These are phyloP conservation scores for Corymbia maculata DNA, from an alignment of 345 rosid species.

Conservation along the genomic window DNA sequence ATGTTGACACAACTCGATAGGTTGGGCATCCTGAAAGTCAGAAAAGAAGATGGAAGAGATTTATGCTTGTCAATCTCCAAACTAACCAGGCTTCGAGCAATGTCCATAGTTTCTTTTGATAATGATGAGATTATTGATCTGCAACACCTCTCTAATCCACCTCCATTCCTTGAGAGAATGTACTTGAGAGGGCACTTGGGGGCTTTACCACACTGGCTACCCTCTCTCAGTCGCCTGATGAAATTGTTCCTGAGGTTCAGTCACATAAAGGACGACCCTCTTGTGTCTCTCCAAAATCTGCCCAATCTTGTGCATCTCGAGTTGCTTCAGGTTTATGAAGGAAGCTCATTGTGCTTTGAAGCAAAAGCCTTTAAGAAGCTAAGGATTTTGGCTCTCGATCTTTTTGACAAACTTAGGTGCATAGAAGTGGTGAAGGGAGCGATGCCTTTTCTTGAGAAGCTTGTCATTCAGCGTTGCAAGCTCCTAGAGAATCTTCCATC, in stretches of 20 bases:
- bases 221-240: constrained; percentile 11
- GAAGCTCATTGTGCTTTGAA: constrained; percentile 4
- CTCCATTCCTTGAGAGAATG: constrained; percentile 12
- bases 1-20: constrained; percentile 24
- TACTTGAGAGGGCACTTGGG: constrained; percentile 16
- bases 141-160: constrained; percentile 15
- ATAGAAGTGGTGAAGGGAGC: constrained; percentile 11
- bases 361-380: constrained; percentile 18
- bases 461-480: constrained; percentile 9
- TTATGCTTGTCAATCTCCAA: constrained; percentile 20
- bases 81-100: constrained; percentile 13
- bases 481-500: constrained; percentile 6
- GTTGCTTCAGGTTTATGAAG: constrained; percentile 5
- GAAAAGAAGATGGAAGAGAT: constrained; percentile 16
- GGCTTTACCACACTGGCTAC: constrained; percentile 15
- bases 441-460: constrained; percentile 11
- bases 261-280: constrained; percentile 16
- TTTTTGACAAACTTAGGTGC: constrained; percentile 9
- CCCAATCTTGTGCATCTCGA: constrained; percentile 23
- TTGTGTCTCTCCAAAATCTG: constrained; percentile 8
- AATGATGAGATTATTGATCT: constrained; percentile 21
- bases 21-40: constrained; percentile 24
- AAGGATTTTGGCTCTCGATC: constrained; percentile 8
- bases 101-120: constrained; percentile 14
- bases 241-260: constrained; percentile 10